Evolutionary conservation across 208 protist species (phyloP).

Genomic region (Leishmania tarentolae): DNA sequence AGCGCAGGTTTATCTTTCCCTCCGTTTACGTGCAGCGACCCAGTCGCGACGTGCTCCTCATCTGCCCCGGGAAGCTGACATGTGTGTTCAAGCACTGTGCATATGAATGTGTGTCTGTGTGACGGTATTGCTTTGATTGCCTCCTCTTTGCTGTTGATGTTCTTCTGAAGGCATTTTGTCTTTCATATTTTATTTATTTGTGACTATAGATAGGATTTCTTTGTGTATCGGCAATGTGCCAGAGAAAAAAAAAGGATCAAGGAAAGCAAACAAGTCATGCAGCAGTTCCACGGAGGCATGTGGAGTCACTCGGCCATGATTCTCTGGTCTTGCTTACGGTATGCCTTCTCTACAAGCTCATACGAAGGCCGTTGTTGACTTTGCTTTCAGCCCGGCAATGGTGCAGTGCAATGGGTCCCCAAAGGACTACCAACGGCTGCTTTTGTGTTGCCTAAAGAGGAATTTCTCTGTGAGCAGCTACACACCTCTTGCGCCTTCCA

Average conservation of each 20-base stretch:
- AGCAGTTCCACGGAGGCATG: neutral
- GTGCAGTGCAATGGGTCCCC: neutral
- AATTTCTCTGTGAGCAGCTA: neutral
- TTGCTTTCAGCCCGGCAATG: neutral
- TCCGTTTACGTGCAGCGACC: neutral
- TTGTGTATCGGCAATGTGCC: slow-evolving; percentile 6
- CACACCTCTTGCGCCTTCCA: neutral
- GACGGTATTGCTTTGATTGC: slow-evolving; percentile 1
- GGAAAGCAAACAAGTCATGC: neutral
- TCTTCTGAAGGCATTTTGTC: slow-evolving; percentile 7
- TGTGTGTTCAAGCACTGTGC: neutral
- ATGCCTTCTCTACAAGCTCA: neutral
- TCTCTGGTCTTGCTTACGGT: neutral
- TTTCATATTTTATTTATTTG: slow-evolving; percentile 18
- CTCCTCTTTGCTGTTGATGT: neutral
- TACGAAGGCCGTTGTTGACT: neutral
- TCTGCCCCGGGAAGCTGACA: neutral
- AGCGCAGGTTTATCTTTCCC: neutral
- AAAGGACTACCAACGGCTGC: neutral
- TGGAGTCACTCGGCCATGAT: neutral
- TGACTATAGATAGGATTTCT: slow-evolving; percentile 12
- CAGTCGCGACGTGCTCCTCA: neutral
- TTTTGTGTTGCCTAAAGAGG: neutral
- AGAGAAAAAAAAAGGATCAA: neutral
- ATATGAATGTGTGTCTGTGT: slow-evolving; percentile 1